phyloP scores from a whole-genome alignment of 306 rosid species.

The Trifolium repens region DNA sequence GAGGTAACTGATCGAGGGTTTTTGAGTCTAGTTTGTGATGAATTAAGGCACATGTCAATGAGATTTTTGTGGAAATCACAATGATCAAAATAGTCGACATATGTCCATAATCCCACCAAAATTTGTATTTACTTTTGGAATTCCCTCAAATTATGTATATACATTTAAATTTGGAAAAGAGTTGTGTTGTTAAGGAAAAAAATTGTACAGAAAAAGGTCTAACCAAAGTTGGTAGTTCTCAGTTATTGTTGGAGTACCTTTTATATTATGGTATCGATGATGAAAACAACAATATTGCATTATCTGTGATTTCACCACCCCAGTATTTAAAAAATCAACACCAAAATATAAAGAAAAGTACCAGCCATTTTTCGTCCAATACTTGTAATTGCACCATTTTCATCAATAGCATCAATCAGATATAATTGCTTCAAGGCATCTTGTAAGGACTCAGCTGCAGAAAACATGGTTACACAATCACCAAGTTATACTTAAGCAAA shows the following conservation, averaged over 20 bases:
- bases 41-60: not conserved
- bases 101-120: not conserved
- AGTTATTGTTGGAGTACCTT: not conserved
- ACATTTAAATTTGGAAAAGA: not conserved
- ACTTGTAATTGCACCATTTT: slow-evolving; percentile 77
- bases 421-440: slow-evolving; percentile 95
- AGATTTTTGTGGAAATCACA: not conserved
- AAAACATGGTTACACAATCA: slow-evolving; percentile 49
- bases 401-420: slow-evolving; percentile 92
- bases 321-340: slow-evolving; percentile 21
- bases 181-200: not conserved
- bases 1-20: not conserved
- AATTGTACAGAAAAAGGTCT: not conserved
- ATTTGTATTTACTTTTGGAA: not conserved
- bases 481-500: slow-evolving; percentile 28
- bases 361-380: slow-evolving; percentile 95
- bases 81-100: not conserved
- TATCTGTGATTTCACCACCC: slow-evolving; percentile 32
- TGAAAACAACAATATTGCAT: not conserved
- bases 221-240: not conserved
- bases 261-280: not conserved
- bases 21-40: not conserved
- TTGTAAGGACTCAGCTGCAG: slow-evolving; percentile 84
- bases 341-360: slow-evolving; percentile 45
- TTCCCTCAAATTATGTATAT: not conserved